Base-by-base conservation (phyloP, 805 yeast species). In the Wickerhamomyces alni region DNA sequence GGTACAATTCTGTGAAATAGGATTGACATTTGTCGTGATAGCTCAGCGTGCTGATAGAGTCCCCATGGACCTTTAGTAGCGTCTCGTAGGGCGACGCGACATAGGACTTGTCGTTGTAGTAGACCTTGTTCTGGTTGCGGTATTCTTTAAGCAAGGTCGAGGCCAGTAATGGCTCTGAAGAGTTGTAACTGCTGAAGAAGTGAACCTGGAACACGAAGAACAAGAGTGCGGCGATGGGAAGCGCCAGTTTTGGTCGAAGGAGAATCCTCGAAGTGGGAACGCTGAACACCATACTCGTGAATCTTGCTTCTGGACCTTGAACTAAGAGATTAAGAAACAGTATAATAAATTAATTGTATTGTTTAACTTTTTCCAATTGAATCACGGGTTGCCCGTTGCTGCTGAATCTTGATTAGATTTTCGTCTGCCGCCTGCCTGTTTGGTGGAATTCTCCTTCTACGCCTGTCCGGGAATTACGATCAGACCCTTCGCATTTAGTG, bases 1-100 rank as follows among this genome's bases (percentile, higher is more conserved):
- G 34, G 29, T 53, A 38, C 13, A 62, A 45, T 30, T 48, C 50
- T 16, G 50, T 43, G 40, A 63, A 63, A 47, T 61, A 63, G 2
- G 51, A 34, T 19, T 50, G 39, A 31, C 67, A 63, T 32, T 54
- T 52, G 13, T 26, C 29, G 29, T 26, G 15, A n/a, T 26, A 26
- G 8, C n/a, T 9, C 6, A 12, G 7, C 3, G 13, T 10, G 15
- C 21, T 8, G 16, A 35, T 25, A 19, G 26, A 26, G 9, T 35
- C 37, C 11, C 37, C 37, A 13, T 35, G 28, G 2, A 17, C 16
- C 21, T 28, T 18, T n/a, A 35, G 19, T 8, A 35, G 21, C 3
- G 8, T 21, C 16, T 28, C 13, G 21, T 28, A 35, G 4, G 37
- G 18, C 6, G n/a, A 11, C 12, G 37, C 30, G 3, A 35, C 26